phyloP scores from a whole-genome alignment of 768 basidiomycete species.

The Hypholoma fasciculare region DNA sequence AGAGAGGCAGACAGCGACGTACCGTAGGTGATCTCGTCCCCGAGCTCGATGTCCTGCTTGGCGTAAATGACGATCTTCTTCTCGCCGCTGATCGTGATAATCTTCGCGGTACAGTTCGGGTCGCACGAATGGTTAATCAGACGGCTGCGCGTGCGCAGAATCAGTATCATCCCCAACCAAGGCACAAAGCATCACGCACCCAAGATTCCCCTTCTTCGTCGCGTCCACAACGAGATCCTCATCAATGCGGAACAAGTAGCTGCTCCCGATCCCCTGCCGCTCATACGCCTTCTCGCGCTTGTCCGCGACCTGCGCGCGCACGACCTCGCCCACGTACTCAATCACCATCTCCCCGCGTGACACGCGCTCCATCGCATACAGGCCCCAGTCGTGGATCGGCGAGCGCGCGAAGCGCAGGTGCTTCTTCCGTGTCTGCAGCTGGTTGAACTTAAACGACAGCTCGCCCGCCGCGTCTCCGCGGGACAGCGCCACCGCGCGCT shows the following conservation, averaged over 20 bases:
- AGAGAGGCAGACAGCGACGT: conserved; percentile 25
- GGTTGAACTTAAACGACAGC: conserved; percentile 94
- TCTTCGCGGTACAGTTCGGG: conserved; percentile 90
- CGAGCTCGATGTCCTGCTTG: conserved; percentile 92
- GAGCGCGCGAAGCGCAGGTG: conserved; percentile 93
- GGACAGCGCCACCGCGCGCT: conserved; percentile 73
- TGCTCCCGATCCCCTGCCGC: conserved; percentile 95
- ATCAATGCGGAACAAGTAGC: conserved; percentile 97
- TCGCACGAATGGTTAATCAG: conserved; percentile 99
- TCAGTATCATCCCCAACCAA: conserved; percentile 2
- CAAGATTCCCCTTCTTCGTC: conserved; percentile 98
- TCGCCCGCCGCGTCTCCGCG: conserved; percentile 73
- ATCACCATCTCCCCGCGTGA: conserved; percentile 97
- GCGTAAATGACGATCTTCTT: conserved; percentile 99
- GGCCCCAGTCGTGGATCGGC: conserved; percentile 97
- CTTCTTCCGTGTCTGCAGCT: conserved; percentile 97
- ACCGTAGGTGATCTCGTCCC: conserved; percentile 98
- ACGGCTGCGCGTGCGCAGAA: conserved; percentile 52
- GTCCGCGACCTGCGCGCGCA: conserved; percentile 93
- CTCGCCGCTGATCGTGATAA: conserved; percentile 87
- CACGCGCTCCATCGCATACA: conserved; percentile 98
- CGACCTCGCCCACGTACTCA: conserved; percentile 98
- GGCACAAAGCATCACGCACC: conserved; percentile 55
- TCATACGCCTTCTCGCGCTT: conserved; percentile 97
- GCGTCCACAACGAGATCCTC: conserved; percentile 98